Percentiles rank a stretch among this genome's conserved stretches.
Evolutionary conservation across 1,284 basidiomycete species (phyloP).

Genomic region (Cyathus olla): DNA sequence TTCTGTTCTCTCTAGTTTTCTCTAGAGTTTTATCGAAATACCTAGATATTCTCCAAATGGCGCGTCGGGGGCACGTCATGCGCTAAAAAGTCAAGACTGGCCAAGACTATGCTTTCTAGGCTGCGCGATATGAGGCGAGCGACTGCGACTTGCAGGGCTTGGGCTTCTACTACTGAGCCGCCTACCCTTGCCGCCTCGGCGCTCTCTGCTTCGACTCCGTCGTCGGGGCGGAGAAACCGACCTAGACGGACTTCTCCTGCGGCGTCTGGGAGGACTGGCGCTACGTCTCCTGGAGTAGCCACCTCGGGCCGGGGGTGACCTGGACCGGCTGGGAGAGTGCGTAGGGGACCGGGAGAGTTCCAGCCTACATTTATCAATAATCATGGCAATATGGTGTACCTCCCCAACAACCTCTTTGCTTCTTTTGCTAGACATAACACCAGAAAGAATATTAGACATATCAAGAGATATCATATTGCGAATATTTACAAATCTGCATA

Average conservation of each 20-base stretch:
- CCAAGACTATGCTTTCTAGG: too few relatives aligned
- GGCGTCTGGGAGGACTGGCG: slow-evolving; percentile 38
- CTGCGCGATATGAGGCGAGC: too few relatives aligned
- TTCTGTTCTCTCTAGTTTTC: too few relatives aligned
- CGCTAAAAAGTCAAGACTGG: too few relatives aligned
- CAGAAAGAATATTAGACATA: slow-evolving; percentile 77
- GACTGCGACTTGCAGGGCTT: too few relatives aligned
- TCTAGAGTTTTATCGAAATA: too few relatives aligned
- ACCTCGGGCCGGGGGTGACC: slow-evolving; percentile 45
- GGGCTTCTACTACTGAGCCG: too few relatives aligned
- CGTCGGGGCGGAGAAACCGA: slow-evolving; percentile 33
- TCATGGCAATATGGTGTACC: slow-evolving; percentile 84
- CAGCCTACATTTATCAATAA: slow-evolving; percentile 84
- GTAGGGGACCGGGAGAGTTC: slow-evolving; percentile 44
- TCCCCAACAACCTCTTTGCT: slow-evolving; percentile 84
- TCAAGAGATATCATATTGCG: slow-evolving; percentile 92
- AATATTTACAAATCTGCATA: slow-evolving; percentile 78
- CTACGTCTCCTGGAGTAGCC: slow-evolving; percentile 36
- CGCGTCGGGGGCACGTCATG: too few relatives aligned
- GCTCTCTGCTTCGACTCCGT: slow-evolving; percentile 36
- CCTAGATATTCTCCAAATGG: too few relatives aligned
- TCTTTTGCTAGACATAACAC: slow-evolving; percentile 91
- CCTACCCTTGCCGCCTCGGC: slow-evolving; percentile 19
- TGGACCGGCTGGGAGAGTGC: slow-evolving; percentile 52
- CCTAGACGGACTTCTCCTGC: slow-evolving; percentile 41